phyloP scores from a whole-genome alignment of 208 protist species.

The Wallacemonas sp. region DNA sequence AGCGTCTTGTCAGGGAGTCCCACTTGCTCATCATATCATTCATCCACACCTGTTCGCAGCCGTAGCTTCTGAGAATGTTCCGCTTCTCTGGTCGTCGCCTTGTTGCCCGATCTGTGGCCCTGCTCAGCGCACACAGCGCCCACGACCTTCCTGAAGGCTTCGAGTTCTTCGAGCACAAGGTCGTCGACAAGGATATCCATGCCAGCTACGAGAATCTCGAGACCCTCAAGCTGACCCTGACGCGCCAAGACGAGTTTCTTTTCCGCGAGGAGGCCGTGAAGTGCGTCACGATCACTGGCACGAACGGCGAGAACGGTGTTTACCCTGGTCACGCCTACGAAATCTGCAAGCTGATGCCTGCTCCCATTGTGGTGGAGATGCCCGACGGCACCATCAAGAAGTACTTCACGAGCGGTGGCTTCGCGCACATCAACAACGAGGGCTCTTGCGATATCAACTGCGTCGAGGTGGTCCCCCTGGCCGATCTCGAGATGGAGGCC shows the following conservation, averaged over 20 bases:
- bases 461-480: constrained; percentile 84
- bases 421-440: constrained; percentile 92
- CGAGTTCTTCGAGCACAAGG: constrained; percentile 84
- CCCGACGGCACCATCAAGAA: constrained; percentile 71
- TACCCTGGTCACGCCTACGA: constrained; percentile 90
- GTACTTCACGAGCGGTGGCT: constrained; percentile 89
- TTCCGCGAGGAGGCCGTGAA: constrained; percentile 79
- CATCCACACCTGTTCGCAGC: constrained; percentile 11
- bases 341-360: constrained; percentile 77
- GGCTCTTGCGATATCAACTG: constrained; percentile 91
- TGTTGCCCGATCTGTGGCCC: constrained; percentile 56
- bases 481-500: constrained; percentile 70
- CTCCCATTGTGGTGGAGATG: constrained; percentile 78
- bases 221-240: constrained; percentile 83
- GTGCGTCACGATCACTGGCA: constrained; percentile 77
- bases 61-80: constrained; percentile 56
- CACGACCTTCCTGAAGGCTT: constrained; percentile 81
- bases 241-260: constrained; percentile 90
- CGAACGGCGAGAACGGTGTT: constrained; percentile 85
- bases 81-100: constrained; percentile 63
- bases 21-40: background rate
- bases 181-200: constrained; percentile 86
- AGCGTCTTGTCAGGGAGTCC: background rate
- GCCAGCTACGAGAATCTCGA: constrained; percentile 80
- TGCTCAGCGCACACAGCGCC: constrained; percentile 33